These are phyloP conservation scores for Protomyces lactucae-debilis DNA, from an alignment of 1,139 yeast species.

Conservation along the genomic window DNA sequence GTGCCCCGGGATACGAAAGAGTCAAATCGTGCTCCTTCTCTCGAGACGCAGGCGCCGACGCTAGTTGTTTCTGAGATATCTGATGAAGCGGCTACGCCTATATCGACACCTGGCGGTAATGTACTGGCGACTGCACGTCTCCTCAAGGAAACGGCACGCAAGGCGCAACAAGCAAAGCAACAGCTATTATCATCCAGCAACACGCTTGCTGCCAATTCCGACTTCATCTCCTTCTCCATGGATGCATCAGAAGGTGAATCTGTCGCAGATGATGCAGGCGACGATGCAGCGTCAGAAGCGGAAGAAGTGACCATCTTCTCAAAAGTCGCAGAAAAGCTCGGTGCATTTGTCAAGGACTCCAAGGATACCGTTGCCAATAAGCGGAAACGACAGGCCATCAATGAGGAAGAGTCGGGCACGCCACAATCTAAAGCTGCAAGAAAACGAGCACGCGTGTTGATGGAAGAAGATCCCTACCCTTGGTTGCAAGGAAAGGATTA, in stretches of 20 bases:
- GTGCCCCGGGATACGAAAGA: neutral
- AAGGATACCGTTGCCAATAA: slow-evolving; percentile 24
- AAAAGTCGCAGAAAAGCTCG: slow-evolving; percentile 24
- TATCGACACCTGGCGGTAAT: neutral
- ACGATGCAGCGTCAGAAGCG: slow-evolving; percentile 28
- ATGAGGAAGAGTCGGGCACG: slow-evolving; percentile 35
- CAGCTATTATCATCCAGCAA: neutral
- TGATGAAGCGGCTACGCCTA: neutral
- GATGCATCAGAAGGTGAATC: slow-evolving; percentile 36
- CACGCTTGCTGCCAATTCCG: slow-evolving; percentile 38
- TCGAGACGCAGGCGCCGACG: neutral
- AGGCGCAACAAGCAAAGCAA: neutral
- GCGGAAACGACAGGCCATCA: slow-evolving; percentile 33
- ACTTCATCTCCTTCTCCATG: slow-evolving; percentile 59
- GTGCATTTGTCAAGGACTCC: slow-evolving; percentile 18
- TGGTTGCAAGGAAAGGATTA: slow-evolving; percentile 30
- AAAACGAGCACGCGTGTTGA: slow-evolving; percentile 35
- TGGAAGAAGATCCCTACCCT: slow-evolving; percentile 29
- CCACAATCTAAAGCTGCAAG: neutral
- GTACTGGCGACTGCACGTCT: neutral
- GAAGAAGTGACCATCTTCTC: slow-evolving; percentile 33
- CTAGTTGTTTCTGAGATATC: neutral
- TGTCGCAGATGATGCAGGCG: neutral
- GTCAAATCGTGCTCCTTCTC: neutral
- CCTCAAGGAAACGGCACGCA: neutral